Evolutionary conservation across 345 rosid genomes (phyloP).

Genomic region (Gynandropsis gynandra): DNA sequence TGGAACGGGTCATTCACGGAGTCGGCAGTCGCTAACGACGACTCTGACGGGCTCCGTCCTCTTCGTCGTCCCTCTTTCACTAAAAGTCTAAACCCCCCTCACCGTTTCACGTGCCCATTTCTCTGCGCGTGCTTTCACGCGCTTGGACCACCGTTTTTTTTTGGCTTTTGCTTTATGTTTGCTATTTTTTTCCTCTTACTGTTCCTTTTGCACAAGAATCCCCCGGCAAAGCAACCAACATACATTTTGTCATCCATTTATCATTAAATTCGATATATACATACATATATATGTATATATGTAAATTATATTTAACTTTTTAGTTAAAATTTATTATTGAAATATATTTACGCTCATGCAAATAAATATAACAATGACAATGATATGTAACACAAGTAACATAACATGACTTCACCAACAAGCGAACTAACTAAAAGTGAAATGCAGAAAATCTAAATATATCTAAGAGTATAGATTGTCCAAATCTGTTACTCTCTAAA

Average conservation of each 20-base stretch:
- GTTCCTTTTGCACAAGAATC: conserved; percentile 19
- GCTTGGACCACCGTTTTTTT: conserved; percentile 14
- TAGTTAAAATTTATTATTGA: too few relatives aligned
- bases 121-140: conserved; percentile 2
- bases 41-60: conserved; percentile 28
- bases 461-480: conserved; percentile 13
- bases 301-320: too few relatives aligned
- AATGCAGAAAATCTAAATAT: not conserved
- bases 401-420: conserved; percentile 4
- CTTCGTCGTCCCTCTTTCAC: conserved; percentile 1
- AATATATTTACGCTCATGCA: too few relatives aligned
- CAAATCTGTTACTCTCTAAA: conserved; percentile 16
- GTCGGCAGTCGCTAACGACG: conserved; percentile 26
- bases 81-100: conserved; percentile 6
- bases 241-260: conserved; percentile 28
- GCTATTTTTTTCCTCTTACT: not conserved
- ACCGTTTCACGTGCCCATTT: conserved; percentile 12
- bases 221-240: conserved; percentile 30
- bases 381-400: conserved; percentile 4
- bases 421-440: not conserved
- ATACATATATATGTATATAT: conserved; percentile 1
- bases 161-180: conserved; percentile 1
- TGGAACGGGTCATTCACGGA: conserved; percentile 26
- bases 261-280: conserved; percentile 22
- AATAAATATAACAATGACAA: conserved; percentile 6